Base-by-base conservation (phyloP, 257 asterid species). In the Cruciata laevipes region DNA sequence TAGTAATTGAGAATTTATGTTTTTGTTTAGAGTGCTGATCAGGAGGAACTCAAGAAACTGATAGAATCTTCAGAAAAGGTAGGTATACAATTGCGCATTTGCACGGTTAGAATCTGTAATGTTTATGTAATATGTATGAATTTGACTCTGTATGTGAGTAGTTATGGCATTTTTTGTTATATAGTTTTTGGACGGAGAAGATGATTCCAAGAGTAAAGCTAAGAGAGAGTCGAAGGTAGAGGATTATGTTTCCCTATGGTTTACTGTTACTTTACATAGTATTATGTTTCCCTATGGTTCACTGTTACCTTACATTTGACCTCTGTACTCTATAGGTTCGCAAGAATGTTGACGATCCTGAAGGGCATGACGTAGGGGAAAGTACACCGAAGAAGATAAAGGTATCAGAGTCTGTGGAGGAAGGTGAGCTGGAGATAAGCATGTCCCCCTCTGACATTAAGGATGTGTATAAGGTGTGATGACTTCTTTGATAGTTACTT, bases 391-490 rank as follows among this genome's bases (percentile, higher is more conserved):
- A 94, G 90, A 84, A 83, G 80, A 82, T 51, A 70, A 88, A 88
- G 96, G 82, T 66, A 75, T 33, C 77, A 64, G 69, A 79, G 37
- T 63, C 95, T 16, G 76, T 69, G 73, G 91, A 81, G 75, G 87
- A 67, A 61, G 75, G 10, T 56, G 72, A 72, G 61, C 76, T 74
- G 79, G 95, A 85, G 75, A 69, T 87, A 21, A 71, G 78, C 24
- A 67, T 90, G 74, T 83, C 89, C 56, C 71, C 75, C 9, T 74
- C 87, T 76, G 95, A 88, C 68, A 72, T 87, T 70, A 93, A 82
- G 81, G 83, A 77, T 35, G 76, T 75, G 64, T 94, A 94, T 60
- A 90, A 94, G 95, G 96, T 93, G 81, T 40, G 70, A 59, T 35
- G 68, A 72, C 60, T 73, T 20, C 32, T 21, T 62, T 13, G 40